Conservation (phyloP, 345 rosid genomes). For the Lepidium sativum region DNA sequence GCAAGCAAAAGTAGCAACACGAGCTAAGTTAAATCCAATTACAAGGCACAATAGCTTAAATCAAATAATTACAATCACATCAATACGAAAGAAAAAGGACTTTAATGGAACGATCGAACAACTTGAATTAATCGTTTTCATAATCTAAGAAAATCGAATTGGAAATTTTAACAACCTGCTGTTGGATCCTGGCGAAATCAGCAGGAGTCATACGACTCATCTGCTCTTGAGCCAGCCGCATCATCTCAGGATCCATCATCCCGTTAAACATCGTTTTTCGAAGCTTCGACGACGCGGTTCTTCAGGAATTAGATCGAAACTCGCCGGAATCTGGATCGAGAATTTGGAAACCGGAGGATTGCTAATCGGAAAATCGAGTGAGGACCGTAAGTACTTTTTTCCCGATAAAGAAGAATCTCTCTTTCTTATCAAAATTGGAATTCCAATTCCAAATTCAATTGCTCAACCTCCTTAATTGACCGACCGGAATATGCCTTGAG, state of each 20-base stretch:
- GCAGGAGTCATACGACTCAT: constrained; percentile 90
- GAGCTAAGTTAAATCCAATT: background rate
- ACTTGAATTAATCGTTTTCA: background rate
- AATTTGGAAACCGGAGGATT: background rate
- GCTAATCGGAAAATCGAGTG: constrained; percentile 11
- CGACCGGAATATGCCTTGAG: constrained; percentile 25
- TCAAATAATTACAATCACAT: background rate
- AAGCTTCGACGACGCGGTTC: background rate
- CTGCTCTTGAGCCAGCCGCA: constrained; percentile 88
- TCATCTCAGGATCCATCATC: constrained; percentile 93
- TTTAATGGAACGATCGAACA: background rate
- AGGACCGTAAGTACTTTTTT: background rate
- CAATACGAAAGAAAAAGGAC: background rate
- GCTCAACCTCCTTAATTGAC: constrained; percentile 13
- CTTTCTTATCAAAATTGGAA: too few relatives aligned
- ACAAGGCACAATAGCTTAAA: background rate
- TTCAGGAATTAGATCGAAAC: background rate
- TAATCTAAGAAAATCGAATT: background rate
- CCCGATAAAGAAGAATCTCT: background rate
- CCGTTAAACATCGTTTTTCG: constrained; percentile 51
- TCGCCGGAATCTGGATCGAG: background rate
- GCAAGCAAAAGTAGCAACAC: background rate
- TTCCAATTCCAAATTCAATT: background rate
- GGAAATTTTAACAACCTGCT: constrained; percentile 32
- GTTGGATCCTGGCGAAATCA: constrained; percentile 65